Evolutionary conservation across 2,329 filamentous ascomycete genomes (phyloP), one percentile per base, ranked within the genome.

Genomic region (Macrophomina phaseolina): DNA sequence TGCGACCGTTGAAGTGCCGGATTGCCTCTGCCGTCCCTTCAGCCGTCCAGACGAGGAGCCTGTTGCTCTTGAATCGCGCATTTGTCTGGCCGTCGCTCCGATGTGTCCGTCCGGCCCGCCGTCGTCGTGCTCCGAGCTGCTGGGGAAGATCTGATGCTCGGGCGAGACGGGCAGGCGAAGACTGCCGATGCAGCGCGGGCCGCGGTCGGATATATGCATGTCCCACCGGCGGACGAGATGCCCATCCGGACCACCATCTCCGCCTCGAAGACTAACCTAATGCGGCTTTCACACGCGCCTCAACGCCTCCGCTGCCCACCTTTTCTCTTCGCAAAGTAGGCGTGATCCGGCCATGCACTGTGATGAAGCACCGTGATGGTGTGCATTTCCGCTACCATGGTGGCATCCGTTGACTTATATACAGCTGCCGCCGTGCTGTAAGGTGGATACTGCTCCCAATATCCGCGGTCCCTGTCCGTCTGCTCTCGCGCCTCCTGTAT

Each of bases 391-490:
- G n/a, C 36, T 28, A 56, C 49, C 49, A 38, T 64, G 42, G 56
- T 64, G 52, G 62, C 51, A 18, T 23, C 36, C 18, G n/a, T 40
- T 9, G 32, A 56, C 38, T 55, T 64, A 64, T 53, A 64, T 46
- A 28, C 28, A 14, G 3, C 56, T 16, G 8, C 34, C 11, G 2
- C 32, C 40, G 2, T 16, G 5, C 30, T 32, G 28, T 18, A 4
- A 12, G 6, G 7, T 3, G 11, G 7, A 38, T 8, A 38, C 11
- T 38, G 1, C 36, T 38, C 36, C 11, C 36, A 12, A 38, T 12
- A 8, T 38, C 11, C 11, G 36, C 36, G 11, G 36, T 8, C 2
- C 11, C 36, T 8, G 11, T 12, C 36, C 7, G 36, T 38, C 2
- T 12, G 36, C 11, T 12, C 36, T 38, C 11, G 2, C 6, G 11